phyloP scores from a whole-genome alignment of 2,329 filamentous ascomycete genomes.

The Metarhizium brunneum region DNA sequence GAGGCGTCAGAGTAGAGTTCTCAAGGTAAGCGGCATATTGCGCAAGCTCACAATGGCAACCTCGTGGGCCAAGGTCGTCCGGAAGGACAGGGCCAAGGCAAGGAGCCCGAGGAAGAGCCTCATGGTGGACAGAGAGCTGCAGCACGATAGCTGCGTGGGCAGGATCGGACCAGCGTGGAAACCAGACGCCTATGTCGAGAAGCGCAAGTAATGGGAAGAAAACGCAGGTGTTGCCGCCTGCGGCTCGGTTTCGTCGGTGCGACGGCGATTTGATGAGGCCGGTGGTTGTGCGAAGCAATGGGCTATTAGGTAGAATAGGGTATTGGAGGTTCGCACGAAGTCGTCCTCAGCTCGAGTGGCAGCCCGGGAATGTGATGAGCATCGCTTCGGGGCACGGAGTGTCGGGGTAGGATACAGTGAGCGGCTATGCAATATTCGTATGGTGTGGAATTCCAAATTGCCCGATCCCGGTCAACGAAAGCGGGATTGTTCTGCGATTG shows the following conservation, averaged over 20 bases:
- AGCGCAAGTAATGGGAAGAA: background rate
- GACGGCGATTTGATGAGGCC: background rate
- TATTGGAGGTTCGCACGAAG: background rate
- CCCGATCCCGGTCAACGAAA: background rate
- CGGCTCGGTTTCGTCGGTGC: background rate
- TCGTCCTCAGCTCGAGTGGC: background rate
- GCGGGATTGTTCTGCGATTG: background rate
- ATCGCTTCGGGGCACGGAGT: background rate
- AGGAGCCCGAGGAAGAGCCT: constrained; percentile 42
- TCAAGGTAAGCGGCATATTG: background rate
- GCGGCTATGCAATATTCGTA: too few species aligned
- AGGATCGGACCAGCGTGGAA: background rate
- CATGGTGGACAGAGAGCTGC: constrained; percentile 32
- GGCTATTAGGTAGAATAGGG: background rate
- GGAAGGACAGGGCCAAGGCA: constrained; percentile 43
- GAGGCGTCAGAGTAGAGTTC: constrained; percentile 12
- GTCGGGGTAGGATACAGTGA: too few species aligned
- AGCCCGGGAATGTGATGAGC: background rate
- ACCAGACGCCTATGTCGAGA: background rate
- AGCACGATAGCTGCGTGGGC: background rate
- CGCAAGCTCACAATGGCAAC: constrained; percentile 32
- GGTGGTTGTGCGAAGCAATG: background rate
- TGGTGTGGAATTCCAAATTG: too few species aligned
- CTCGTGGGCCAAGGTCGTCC: constrained; percentile 48
- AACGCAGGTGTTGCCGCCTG: background rate